These are phyloP conservation scores for Phycomyces nitens DNA, from an alignment of 192 early-diverging fungal species.

Conservation along the genomic window DNA sequence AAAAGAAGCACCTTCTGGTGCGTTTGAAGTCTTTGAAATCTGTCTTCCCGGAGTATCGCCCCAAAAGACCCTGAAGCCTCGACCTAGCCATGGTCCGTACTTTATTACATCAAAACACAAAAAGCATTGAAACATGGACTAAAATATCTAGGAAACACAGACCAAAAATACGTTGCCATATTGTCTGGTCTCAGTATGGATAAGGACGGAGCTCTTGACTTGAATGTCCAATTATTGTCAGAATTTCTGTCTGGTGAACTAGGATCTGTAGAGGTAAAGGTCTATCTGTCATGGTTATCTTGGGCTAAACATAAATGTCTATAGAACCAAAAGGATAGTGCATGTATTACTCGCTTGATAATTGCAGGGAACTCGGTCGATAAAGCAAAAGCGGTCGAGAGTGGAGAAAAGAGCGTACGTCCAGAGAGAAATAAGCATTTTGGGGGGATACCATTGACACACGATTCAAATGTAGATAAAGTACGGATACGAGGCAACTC, in stretches of 20 bases:
- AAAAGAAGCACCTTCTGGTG: conserved; percentile 65
- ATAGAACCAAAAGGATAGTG: conserved; percentile 51
- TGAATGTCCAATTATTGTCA: conserved; percentile 68
- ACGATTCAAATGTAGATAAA: conserved; percentile 40
- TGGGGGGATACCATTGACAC: no score
- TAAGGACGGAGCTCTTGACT: conserved; percentile 36
- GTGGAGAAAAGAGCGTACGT: conserved; percentile 31
- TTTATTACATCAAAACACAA: not conserved
- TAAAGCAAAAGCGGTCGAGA: conserved; percentile 24
- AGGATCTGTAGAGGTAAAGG: conserved; percentile 48
- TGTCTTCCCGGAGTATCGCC: conserved; percentile 68
- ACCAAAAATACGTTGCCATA: conserved; percentile 70
- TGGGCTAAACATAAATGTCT: not conserved
- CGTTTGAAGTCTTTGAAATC: conserved; percentile 83
- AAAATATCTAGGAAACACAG: not conserved
- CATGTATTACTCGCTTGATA: conserved; percentile 69
- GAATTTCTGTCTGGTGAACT: conserved; percentile 80
- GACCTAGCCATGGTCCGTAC: conserved; percentile 34
- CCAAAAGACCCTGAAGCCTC: conserved; percentile 38
- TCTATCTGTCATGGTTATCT: no score
- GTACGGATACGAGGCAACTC: conserved; percentile 46
- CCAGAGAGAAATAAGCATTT: conserved; percentile 11
- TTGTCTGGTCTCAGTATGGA: conserved; percentile 79
- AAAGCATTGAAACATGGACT: not conserved
- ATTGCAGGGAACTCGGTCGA: conserved; percentile 72